Base-by-base conservation (phyloP, 2,329 filamentous ascomycete species). In the Arthrobotrys megalospora region DNA sequence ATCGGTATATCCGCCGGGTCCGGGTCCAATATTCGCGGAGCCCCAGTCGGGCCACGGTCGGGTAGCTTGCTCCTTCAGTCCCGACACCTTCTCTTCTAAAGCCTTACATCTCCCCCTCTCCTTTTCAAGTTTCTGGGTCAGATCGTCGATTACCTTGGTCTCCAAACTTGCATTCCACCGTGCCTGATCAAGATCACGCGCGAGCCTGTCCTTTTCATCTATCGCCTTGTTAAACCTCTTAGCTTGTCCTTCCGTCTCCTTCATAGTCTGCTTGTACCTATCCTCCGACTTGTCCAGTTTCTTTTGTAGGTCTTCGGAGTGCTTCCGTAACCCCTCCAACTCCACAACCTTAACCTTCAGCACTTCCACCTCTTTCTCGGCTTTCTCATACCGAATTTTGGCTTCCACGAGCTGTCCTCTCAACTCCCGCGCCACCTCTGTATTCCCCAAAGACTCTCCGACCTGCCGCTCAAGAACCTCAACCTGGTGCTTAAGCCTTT, bases 231-330 rank as follows among this genome's bases (percentile, higher is more conserved):
- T 41, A 3, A 64, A 41, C 19, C 36, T 64, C 6, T 19, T 28
- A 5, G 60, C 60, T 14, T 64, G 60, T 2, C 34, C 41, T 24
- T 64, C 60, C 14, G 60, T 47, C 43, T 64, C 60, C 8, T 6
- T 28, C 8, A 38, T 24, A 34, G 48, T 24, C 19, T 48, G 60
- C 21, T 45, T 12, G 24, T 64, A 64, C 2, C 12, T n/a, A 7
- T 47, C 19, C 7, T 21, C 48, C 1, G 50, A 21, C 6, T 58
- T 24, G 0, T 58, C 8, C 10, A 43, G 12, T 19, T 41, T 43
- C 4, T 53, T 66, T 6, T 66, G 34, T 19, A 55, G 19, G 6
- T 10, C 6, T 38, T 58, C 52, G 21, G n/a, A 48, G 3, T 10
- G 48, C 19, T 34, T 41, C 28, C 52, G 63, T 11, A 60, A 3